Evolutionary conservation across 768 basidiomycete species (phyloP).

Genomic region (Kwoniella dejecticola): DNA sequence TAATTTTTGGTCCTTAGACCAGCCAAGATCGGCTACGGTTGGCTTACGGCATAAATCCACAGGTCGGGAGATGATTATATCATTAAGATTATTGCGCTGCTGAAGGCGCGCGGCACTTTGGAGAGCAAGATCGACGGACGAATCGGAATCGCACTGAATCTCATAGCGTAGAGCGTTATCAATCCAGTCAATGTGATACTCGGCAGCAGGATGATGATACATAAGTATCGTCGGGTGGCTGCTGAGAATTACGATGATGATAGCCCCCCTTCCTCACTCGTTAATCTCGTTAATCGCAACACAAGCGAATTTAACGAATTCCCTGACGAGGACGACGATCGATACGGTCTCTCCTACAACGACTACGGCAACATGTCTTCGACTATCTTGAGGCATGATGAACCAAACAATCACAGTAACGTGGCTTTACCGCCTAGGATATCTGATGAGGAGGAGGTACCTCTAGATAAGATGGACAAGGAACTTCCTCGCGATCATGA

Average conservation of each 20-base stretch:
- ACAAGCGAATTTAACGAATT: background rate
- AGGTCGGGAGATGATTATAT: too few relatives aligned
- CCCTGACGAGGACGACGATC: background rate
- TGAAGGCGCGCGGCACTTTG: constrained; percentile 5
- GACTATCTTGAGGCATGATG: background rate
- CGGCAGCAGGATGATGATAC: background rate
- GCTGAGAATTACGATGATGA: background rate
- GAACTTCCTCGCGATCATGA: background rate
- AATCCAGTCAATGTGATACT: background rate
- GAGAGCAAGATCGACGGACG: background rate
- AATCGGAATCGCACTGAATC: background rate
- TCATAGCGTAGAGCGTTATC: too few relatives aligned
- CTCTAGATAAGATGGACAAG: background rate
- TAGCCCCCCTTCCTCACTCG: background rate
- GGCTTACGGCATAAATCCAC: too few relatives aligned
- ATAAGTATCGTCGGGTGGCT: constrained; percentile 3
- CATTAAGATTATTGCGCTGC: too few relatives aligned
- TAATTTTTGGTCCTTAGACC: too few relatives aligned
- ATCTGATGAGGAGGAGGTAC: constrained; percentile 1
- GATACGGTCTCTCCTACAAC: background rate
- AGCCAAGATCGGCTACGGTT: too few relatives aligned
- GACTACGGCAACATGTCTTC: background rate
- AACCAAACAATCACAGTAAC: too few relatives aligned
- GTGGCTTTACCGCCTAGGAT: constrained; percentile 1
- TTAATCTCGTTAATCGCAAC: too few relatives aligned